These are phyloP conservation scores for Talaromyces rugulosus DNA, from an alignment of 2,329 filamentous ascomycete species.

Conservation along the genomic window DNA sequence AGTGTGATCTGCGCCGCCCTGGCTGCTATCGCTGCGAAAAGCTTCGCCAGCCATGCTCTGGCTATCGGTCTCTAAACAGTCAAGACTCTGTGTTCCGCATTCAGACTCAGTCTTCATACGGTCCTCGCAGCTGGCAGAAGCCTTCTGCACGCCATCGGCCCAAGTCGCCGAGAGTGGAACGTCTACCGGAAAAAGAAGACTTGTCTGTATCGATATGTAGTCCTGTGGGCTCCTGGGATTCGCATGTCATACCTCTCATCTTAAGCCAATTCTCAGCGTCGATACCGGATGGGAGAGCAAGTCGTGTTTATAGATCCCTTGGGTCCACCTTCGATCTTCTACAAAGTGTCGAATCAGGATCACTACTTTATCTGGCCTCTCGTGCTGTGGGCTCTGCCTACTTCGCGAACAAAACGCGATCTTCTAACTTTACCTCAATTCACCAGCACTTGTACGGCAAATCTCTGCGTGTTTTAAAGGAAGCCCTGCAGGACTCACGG, in stretches of 20 bases:
- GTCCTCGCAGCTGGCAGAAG: background rate
- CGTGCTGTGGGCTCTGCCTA: background rate
- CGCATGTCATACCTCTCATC: conserved; percentile 1
- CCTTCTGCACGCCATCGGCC: background rate
- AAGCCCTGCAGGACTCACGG: background rate
- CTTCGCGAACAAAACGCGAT: background rate
- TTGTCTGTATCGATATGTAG: background rate
- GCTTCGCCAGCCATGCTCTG: conserved; percentile 1
- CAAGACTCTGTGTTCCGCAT: background rate
- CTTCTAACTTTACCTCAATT: background rate
- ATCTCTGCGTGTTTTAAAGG: background rate
- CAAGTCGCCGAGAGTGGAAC: background rate
- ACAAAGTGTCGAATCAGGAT: background rate
- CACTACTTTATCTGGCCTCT: background rate
- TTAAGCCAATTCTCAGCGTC: background rate
- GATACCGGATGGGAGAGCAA: background rate
- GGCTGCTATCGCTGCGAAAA: conserved; percentile 4
- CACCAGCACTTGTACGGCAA: background rate
- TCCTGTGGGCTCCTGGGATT: background rate
- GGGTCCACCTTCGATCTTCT: background rate
- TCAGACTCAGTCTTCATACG: background rate
- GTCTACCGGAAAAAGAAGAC: background rate
- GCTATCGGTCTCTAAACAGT: background rate
- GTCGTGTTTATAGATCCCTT: background rate
- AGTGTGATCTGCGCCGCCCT: conserved; percentile 2